These are phyloP conservation scores for Oryza brachyantha DNA, from an alignment of 176 grass and related monocot species.

Conservation along the genomic window DNA sequence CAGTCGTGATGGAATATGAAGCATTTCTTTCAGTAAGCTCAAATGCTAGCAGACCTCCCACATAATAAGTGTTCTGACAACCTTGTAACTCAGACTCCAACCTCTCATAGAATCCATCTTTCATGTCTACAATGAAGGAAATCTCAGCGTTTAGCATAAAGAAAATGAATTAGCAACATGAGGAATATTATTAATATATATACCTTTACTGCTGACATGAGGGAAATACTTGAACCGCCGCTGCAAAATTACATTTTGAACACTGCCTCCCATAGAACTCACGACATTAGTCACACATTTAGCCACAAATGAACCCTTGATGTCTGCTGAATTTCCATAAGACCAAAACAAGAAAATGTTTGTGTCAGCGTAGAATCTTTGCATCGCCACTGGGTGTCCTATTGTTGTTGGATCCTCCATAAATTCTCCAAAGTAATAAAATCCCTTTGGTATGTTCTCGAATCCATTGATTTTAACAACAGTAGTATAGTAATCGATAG, in stretches of 20 bases:
- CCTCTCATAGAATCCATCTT: slow-evolving; percentile 59
- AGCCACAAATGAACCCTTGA: slow-evolving; percentile 50
- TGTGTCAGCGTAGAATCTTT: slow-evolving; percentile 65
- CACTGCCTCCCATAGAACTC: slow-evolving; percentile 53
- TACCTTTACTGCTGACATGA: slow-evolving; percentile 63
- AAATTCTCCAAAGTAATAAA: slow-evolving; percentile 76
- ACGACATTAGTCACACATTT: slow-evolving; percentile 52
- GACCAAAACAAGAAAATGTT: slow-evolving; percentile 79
- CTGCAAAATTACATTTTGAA: slow-evolving; percentile 64
- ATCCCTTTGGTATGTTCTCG: slow-evolving; percentile 58
- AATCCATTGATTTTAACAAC: slow-evolving; percentile 66
- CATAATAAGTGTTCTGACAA: slow-evolving; percentile 78
- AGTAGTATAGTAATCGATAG: slow-evolving; percentile 71
- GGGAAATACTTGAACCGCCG: slow-evolving; percentile 71
- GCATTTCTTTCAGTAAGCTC: slow-evolving; percentile 73
- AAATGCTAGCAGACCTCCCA: slow-evolving; percentile 73
- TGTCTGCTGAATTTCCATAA: slow-evolving; percentile 67
- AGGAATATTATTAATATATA: slow-evolving; percentile 20
- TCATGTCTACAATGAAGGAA: slow-evolving; percentile 62
- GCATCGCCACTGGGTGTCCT: slow-evolving; percentile 72
- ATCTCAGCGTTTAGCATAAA: slow-evolving; percentile 3
- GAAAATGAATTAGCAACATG: slow-evolving; percentile 5
- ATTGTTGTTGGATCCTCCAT: slow-evolving; percentile 68
- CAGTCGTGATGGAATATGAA: slow-evolving; percentile 51
- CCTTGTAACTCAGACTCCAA: slow-evolving; percentile 69